Evolutionary conservation across 768 basidiomycete species (phyloP).

Genomic region (Auriscalpium microsporum): DNA sequence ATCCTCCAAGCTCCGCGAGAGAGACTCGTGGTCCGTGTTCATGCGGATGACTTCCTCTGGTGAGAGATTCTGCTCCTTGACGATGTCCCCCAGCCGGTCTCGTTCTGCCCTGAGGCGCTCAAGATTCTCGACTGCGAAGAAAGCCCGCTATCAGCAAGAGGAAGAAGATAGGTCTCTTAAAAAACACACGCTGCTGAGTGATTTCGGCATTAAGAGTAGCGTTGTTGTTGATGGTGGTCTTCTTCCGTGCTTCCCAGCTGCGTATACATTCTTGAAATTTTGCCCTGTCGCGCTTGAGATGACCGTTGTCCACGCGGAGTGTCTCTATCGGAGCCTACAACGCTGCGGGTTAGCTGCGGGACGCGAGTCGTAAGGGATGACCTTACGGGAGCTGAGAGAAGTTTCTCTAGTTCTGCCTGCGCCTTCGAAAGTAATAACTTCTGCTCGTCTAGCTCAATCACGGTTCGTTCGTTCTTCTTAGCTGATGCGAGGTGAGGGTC

Average conservation of each 20-base stretch:
- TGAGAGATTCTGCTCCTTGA: constrained; percentile 82
- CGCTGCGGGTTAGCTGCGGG: neutral
- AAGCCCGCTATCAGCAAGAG: neutral
- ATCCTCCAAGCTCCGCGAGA: constrained; percentile 66
- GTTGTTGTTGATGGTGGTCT: constrained; percentile 59
- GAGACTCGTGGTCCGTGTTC: constrained; percentile 80
- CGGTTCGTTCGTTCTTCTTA: constrained; percentile 62
- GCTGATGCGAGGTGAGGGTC: constrained; percentile 29
- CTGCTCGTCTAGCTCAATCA: constrained; percentile 54
- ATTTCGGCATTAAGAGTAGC: constrained; percentile 61
- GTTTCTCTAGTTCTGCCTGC: constrained; percentile 45
- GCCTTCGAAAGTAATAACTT: constrained; percentile 37
- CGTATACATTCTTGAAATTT: constrained; percentile 73
- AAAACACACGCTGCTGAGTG: constrained; percentile 39
- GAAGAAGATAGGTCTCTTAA: neutral
- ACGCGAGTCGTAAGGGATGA: neutral
- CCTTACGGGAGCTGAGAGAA: constrained; percentile 55
- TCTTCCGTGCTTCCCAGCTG: constrained; percentile 60
- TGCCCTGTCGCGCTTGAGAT: constrained; percentile 63
- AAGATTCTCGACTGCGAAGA: constrained; percentile 30
- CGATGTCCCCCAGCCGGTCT: constrained; percentile 50
- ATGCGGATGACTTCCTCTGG: constrained; percentile 88
- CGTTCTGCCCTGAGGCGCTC: constrained; percentile 60
- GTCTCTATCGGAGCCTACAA: constrained; percentile 45
- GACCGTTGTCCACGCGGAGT: constrained; percentile 51